Evolutionary conservation across 345 rosid species (phyloP), one percentile per base, ranked within the genome.

Genomic region (Brassica juncea): DNA sequence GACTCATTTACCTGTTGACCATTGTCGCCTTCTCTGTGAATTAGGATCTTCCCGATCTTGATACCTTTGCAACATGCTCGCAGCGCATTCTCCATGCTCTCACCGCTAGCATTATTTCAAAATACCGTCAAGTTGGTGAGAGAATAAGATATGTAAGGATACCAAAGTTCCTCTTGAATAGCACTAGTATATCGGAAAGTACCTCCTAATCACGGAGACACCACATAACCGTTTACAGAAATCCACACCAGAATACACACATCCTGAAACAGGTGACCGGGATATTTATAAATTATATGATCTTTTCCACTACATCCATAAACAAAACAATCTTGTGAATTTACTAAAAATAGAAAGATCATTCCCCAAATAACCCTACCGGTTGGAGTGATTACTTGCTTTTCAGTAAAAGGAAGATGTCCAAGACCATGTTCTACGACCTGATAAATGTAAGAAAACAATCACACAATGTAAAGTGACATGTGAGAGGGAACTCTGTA

Each of bases 401-500:
- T 95, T 85, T 95, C 99, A 0, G 99, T 95, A 76, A 95, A 95
- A 6, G 99, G 98, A 42, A 95, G 88, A 86, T 95, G 99, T 64
- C 99, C 99, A 47, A 92, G 86, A 77, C 99, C 99, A 87, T 95
- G 97, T 72, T 95, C 98, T 49, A 95, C 99, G 76, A 95, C 98
- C 99, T 95, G 72, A 80, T 75, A 19, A 83, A 58, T 15, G 47
- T 44, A 65, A 52, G 6, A 15, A 68, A 25, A 32, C 54, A 27
- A 8, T 66, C 16, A 82, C 27, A 30, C 19, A 47, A 42, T 11
- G 27, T 30, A 71, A 19, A 27, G 12, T n/a, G 21, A 52, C 2
- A 34, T 28, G 30, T 55, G 49, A 52, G 49, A 21, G 42, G 55
- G 69, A 57, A 35, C 52, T n/a, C 55, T 83, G 3, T n/a, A 19